Evolutionary conservation across 805 yeast species (phyloP).

Genomic region (Barnettozyma californica): DNA sequence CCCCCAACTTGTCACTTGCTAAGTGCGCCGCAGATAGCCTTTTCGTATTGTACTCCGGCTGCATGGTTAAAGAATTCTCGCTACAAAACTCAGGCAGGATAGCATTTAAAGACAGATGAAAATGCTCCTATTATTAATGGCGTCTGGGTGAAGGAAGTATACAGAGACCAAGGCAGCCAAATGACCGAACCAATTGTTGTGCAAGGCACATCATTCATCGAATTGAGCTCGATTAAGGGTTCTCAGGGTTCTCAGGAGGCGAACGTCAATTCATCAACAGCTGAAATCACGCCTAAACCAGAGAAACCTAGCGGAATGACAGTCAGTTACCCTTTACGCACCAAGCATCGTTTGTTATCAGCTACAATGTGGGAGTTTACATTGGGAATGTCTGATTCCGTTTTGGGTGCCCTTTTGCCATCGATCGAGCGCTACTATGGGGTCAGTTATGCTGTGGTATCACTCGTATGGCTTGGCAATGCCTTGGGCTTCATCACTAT

Average conservation of each 20-base stretch:
- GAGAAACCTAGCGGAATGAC: background rate
- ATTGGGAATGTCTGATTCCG: slow-evolving; percentile 47
- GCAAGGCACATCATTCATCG: too few relatives aligned
- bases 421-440: slow-evolving; percentile 43
- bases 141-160: background rate
- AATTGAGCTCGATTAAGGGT: background rate
- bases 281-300: background rate
- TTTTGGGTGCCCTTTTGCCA: slow-evolving; percentile 55
- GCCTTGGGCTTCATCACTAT: slow-evolving; percentile 48
- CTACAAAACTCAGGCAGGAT: too few relatives aligned
- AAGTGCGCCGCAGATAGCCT: too few relatives aligned
- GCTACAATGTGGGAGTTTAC: slow-evolving; percentile 36
- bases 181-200: background rate
- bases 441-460: slow-evolving; percentile 47
- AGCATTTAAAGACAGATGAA: too few relatives aligned
- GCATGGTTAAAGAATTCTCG: too few relatives aligned
- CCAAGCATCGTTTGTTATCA: slow-evolving; percentile 33
- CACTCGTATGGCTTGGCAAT: slow-evolving; percentile 52
- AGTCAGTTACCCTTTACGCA: background rate
- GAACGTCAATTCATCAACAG: too few relatives aligned
- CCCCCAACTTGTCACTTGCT: too few relatives aligned
- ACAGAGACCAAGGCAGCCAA: background rate
- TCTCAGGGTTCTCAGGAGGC: too few relatives aligned
- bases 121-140: background rate
- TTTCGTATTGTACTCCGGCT: too few relatives aligned